Base-by-base conservation (phyloP, 345 rosid species). In the Erucastrum elatum region DNA sequence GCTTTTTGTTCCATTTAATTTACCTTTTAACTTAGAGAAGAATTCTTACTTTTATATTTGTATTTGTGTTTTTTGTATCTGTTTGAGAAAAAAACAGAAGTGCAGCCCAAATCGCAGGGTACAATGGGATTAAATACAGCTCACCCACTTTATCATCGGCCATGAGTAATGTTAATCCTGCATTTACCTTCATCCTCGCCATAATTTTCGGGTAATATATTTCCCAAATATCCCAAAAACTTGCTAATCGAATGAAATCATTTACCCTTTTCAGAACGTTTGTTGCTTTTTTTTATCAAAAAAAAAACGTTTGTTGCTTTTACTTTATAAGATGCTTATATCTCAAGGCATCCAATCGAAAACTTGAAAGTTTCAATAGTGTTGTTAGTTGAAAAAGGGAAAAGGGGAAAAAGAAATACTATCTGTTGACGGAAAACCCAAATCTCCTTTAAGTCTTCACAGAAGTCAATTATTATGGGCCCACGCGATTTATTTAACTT, bases 151-250 rank as follows among this genome's bases (percentile, higher is more conserved):
- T 82, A 11, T 49, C 56, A 72, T 78, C 82, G 5, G 85, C 85
- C 4, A 70, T 82, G 79, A 73, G 85, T 49, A 82, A 75, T 33
- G 82, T 79, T 9, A 49, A 49, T 49, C 56, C 56, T 49, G 80
- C 21, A 75, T 78, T 82, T 60, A 82, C 84, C 55, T 82, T 82
- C 77, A 69, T 72, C 37, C 83, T 84, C 53, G 85, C 81, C 2
- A 56, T 82, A 31, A 0, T 76, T 44, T 84, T 81, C 62, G 58
- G 81, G 86, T 81, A 66, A 17, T 62, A 5, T 66, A 2, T 59
- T 62, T 11, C 25, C 8, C 49, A 53, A 26, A 68, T 44, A 44
- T 44, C 53, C 6, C 33, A 63, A 51, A 59, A 62, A 6, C 41
- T 35, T 6, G n/a, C 41, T 27, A 2, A 10, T 4, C 41, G 8